phyloP scores from a whole-genome alignment of 345 rosid genomes.

The Lenwebbia sp. region DNA sequence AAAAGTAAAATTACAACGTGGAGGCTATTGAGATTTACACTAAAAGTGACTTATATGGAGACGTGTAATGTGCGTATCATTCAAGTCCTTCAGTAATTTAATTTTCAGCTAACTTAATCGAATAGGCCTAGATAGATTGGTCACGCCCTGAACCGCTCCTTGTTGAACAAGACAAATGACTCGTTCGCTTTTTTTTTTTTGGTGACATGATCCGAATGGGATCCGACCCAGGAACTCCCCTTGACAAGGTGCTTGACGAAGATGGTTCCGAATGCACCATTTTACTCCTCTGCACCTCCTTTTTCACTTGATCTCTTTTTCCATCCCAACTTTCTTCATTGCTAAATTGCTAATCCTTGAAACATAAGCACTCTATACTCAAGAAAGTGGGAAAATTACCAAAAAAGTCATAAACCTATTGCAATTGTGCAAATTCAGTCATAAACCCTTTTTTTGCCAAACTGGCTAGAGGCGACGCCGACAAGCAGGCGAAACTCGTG shows the following conservation, averaged over 20 bases:
- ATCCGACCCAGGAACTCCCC: neutral
- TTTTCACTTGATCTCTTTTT: neutral
- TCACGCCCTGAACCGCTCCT: neutral
- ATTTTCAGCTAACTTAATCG: neutral
- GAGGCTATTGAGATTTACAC: neutral
- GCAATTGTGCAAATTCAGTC: too few species aligned
- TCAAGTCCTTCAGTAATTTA: neutral
- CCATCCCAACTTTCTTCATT: neutral
- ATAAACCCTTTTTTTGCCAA: too few species aligned
- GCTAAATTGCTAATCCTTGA: neutral
- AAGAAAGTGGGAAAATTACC: too few species aligned
- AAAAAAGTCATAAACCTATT: too few species aligned
- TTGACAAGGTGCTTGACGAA: neutral
- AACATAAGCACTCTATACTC: neutral
- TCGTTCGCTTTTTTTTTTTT: neutral
- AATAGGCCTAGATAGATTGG: neutral
- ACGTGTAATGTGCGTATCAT: neutral
- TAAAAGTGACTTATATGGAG: neutral
- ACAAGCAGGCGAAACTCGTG: too few species aligned
- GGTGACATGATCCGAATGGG: neutral
- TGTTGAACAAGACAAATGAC: neutral
- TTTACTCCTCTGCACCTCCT: neutral
- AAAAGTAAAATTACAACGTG: neutral
- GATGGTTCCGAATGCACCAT: neutral
- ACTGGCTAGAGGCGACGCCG: too few species aligned